Evolutionary conservation across 2,329 filamentous ascomycete genomes (phyloP), one percentile per base, ranked within the genome.

Genomic region (Exophiala oligosperma): DNA sequence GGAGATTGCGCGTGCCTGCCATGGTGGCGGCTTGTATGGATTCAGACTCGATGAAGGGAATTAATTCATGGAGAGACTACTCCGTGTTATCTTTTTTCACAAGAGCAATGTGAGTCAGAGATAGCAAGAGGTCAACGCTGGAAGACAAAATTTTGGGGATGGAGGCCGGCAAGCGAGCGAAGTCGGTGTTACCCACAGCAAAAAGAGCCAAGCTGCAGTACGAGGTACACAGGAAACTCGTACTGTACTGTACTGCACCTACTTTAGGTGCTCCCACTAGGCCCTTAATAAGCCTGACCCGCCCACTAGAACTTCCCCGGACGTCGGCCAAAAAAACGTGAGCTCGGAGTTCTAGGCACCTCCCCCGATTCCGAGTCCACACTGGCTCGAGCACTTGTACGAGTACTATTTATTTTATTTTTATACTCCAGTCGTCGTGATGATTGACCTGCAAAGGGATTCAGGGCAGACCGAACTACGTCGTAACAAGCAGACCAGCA

Each of bases 1-100:
- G 75, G 60, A 68, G 73, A 70, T 35, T 54, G 66, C 73, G 73
- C 68, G 72, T 68, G 60, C 74, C 70, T 62, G 76, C 76, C 76
- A 79, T 79, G 56, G 52, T 69, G 67, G 62, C 56, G 53, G 53
- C 61, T 24, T 12, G 49, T 54, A 38, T 21, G 52, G 32, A 29
- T 28, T 8, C 24, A 47, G 7, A 29, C 8, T 23, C 37, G 40
- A 32, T n/a, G 32, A 46, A 17, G 38, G 14, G 40, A 4, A 49
- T 29, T 24, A 55, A 23, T 38, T 49, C 44, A 49, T 55, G 44
- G 49, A 49, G 21, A 28, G 14, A 41, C 4, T 38, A 9, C 41
- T 29, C 32, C 14, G 17, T 17, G 17, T 17, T 17, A 17, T 17
- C 17, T 17, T 21, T 49, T 41, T 43, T 55, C 52, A 55, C n/a